These are phyloP conservation scores for Phytophthora pini DNA, from an alignment of 352 stramenopile genomes.

Conservation along the genomic window DNA sequence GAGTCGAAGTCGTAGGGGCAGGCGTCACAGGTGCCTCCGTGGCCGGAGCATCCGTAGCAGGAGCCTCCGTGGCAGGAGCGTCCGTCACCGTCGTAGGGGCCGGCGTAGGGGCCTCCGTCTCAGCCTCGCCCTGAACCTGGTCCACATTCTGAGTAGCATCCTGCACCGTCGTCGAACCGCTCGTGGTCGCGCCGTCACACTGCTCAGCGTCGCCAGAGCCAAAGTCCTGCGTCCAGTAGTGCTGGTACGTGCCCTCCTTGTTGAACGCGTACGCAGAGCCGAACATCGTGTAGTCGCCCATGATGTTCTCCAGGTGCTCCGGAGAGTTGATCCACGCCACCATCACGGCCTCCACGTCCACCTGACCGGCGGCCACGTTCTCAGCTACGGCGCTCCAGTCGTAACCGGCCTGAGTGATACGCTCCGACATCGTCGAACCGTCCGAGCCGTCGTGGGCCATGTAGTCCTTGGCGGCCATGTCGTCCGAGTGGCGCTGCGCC, in stretches of 20 bases:
- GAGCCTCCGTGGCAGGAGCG: neutral
- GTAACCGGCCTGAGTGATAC: conserved; percentile 50
- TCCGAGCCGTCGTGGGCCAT: conserved; percentile 54
- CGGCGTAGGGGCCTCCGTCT: conserved; percentile 4
- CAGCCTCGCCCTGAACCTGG: conserved; percentile 20
- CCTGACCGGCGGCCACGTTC: conserved; percentile 45
- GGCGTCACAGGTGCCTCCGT: conserved; percentile 2
- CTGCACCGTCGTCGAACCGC: conserved; percentile 17
- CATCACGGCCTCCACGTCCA: conserved; percentile 46
- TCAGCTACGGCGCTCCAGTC: conserved; percentile 47
- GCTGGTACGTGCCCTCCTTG: conserved; percentile 32
- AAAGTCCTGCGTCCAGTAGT: conserved; percentile 78
- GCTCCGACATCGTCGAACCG: conserved; percentile 44
- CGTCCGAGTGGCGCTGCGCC: conserved; percentile 38
- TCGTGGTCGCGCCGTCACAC: conserved; percentile 21
- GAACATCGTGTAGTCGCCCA: conserved; percentile 52
- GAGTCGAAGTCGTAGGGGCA: conserved; percentile 1
- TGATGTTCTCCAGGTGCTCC: conserved; percentile 44
- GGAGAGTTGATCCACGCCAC: conserved; percentile 47
- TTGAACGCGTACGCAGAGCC: conserved; percentile 42
- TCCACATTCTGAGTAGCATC: conserved; percentile 26
- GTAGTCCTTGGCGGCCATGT: conserved; percentile 55
- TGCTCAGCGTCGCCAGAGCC: conserved; percentile 38
- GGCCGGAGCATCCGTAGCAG: neutral
- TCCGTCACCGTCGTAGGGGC: neutral